Evolutionary conservation across 495 filamentous ascomycete genomes (phyloP), one percentile per base, ranked within the genome.

Genomic region (Ramalina peruviana): DNA sequence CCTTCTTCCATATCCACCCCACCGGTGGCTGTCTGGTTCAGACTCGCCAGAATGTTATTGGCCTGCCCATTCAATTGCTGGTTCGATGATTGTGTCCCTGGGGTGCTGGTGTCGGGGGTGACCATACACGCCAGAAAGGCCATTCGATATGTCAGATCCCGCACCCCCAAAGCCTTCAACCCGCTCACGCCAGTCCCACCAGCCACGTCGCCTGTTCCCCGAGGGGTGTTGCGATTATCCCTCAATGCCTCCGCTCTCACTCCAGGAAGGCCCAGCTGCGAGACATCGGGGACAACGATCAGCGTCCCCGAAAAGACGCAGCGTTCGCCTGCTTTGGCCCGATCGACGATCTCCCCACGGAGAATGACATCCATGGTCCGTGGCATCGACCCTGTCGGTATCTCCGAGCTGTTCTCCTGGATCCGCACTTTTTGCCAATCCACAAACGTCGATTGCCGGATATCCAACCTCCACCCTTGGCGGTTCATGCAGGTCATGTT

Each of bases 351-450:
- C 66, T 99, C 92, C 51, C 93, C 93, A 52, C 93, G 79, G n/a
- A 99, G 68, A 56, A 99, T 95, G 20, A 99, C 80, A 58, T 99
- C 92, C 80, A 99, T 88, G 4, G 92, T 99, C 39, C 92, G 79
- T 3, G 92, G 92, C 92, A 99, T 99, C 66, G 88, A 95, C 38
- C 92, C 92, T 1, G 92, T 99, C 0, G 92, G 92, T 43, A 99
- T 99, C 64, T 99, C 92, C 16, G 88, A 89, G 46, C 86, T 92
- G 63, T 95, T 97, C 67, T 99, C 92, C 65, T 99, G 92, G 27
- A 97, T 83, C 46, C 93, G 81, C 20, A 97, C 85, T 62, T 97
- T 97, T 56, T 99, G 92, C 92, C 92, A 99, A 66, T 99, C 92
- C 19, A 97, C 84, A 59, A 99, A 99, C 3, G 89, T 94, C 62